phyloP scores from a whole-genome alignment of 106 monocot genomes.

The Gastrodia elata region DNA sequence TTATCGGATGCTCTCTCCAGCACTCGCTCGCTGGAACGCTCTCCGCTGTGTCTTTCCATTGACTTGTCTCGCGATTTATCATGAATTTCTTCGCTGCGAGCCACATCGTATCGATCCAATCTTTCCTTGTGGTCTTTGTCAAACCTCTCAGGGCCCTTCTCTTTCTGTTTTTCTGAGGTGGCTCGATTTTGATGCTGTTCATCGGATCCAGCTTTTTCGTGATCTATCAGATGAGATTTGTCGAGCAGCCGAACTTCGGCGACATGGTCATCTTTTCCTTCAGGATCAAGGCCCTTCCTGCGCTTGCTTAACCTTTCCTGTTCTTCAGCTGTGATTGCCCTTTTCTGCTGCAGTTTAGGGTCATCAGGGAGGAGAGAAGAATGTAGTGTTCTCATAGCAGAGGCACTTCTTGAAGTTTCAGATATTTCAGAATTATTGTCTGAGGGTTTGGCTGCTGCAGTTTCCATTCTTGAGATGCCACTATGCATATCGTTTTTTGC shows the following conservation, averaged over 20 bases:
- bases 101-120: slow-evolving; percentile 48
- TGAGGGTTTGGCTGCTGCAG: slow-evolving; percentile 9
- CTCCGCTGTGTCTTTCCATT: slow-evolving; percentile 60
- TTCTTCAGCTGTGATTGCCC: slow-evolving; percentile 42
- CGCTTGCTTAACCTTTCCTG: slow-evolving; percentile 71
- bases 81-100: slow-evolving; percentile 36
- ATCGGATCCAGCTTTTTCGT: slow-evolving; percentile 40
- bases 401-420: slow-evolving; percentile 16
- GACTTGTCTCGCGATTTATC: slow-evolving; percentile 71
- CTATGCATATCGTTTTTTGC: slow-evolving; percentile 20
- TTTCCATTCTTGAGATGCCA: slow-evolving; percentile 24
- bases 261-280: slow-evolving; percentile 34
- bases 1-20: slow-evolving; percentile 58
- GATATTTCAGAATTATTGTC: slow-evolving; percentile 29
- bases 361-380: slow-evolving; percentile 25
- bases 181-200: slow-evolving; percentile 34
- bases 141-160: slow-evolving; percentile 49
- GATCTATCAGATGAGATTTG: slow-evolving; percentile 34
- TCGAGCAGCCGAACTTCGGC: slow-evolving; percentile 19
- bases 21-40: slow-evolving; percentile 61
- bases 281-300: slow-evolving; percentile 63
- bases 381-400: slow-evolving; percentile 16
- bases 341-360: slow-evolving; percentile 50
- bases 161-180: slow-evolving; percentile 41
- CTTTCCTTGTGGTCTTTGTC: slow-evolving; percentile 68